Conservation (phyloP, 2,329 filamentous ascomycete species). For the Clonostachys solani region DNA sequence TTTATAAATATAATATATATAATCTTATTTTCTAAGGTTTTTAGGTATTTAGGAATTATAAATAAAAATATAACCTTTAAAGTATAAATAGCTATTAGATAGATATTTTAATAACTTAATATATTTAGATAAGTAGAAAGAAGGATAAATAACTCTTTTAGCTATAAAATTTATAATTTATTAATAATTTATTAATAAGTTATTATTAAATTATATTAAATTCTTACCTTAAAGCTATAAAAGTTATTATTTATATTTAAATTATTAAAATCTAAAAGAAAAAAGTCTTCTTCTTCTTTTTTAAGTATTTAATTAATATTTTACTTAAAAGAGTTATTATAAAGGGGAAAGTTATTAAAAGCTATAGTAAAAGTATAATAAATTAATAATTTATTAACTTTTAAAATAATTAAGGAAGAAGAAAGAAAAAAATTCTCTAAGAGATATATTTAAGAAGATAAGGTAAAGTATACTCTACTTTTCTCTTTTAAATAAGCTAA, state of each 20-base stretch:
- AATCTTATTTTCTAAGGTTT: no score
- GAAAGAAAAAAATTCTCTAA: no score
- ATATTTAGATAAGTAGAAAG: conserved; percentile 1
- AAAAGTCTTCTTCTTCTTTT: background rate
- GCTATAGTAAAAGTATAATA: no score
- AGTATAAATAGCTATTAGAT: background rate
- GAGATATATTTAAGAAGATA: no score
- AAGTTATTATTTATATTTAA: background rate
- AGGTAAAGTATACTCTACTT: no score
- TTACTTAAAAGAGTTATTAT: background rate
- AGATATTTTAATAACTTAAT: background rate
- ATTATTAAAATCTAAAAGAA: background rate
- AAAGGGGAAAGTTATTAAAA: background rate
- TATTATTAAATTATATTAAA: conserved; percentile 1
- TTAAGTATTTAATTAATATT: background rate
- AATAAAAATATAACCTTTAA: background rate
- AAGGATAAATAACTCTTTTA: background rate
- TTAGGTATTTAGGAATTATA: no score
- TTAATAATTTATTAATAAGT: background rate
- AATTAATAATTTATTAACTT: no score
- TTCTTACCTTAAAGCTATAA: background rate
- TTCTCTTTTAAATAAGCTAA: background rate
- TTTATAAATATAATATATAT: background rate
- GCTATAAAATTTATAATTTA: background rate
- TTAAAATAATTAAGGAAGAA: no score